These are phyloP conservation scores for Tylopilus orsonianus DNA, from an alignment of 1,284 basidiomycete genomes.

Conservation along the genomic window DNA sequence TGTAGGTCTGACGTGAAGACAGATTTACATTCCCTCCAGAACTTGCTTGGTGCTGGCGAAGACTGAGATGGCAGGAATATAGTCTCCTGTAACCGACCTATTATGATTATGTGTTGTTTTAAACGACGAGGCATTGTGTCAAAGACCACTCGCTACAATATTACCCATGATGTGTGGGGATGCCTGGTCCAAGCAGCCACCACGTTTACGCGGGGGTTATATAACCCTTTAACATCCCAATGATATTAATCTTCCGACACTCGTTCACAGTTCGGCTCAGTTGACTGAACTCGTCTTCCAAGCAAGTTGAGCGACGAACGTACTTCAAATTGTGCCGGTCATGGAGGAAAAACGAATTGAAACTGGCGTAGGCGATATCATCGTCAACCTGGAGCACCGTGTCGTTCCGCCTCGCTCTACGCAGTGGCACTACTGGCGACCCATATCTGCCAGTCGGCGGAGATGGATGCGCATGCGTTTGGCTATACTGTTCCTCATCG, in stretches of 20 bases:
- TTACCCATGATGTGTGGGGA: no score
- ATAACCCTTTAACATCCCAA: background rate
- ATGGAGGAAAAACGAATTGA: conserved; percentile 24
- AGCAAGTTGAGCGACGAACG: background rate
- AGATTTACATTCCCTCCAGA: conserved; percentile 81
- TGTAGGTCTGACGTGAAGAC: conserved; percentile 14
- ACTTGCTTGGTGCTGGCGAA: conserved; percentile 72
- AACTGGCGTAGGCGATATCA: background rate
- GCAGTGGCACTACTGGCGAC: conserved; percentile 7
- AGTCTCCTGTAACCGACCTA: no score
- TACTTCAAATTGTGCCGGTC: background rate
- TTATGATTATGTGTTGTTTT: no score
- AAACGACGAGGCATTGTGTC: no score
- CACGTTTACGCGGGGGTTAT: no score
- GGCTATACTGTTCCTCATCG: conserved; percentile 14
- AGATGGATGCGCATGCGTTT: conserved; percentile 13
- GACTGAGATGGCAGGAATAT: conserved; percentile 10
- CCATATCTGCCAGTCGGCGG: conserved; percentile 4
- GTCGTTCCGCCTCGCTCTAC: conserved; percentile 20
- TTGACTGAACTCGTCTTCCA: background rate
- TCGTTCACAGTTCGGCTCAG: background rate
- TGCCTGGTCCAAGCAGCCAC: no score
- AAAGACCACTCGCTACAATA: no score
- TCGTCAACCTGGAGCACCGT: background rate
- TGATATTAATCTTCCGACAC: background rate